Conservation (phyloP, 1,284 basidiomycete genomes). For the Gymnopus androsaceus region DNA sequence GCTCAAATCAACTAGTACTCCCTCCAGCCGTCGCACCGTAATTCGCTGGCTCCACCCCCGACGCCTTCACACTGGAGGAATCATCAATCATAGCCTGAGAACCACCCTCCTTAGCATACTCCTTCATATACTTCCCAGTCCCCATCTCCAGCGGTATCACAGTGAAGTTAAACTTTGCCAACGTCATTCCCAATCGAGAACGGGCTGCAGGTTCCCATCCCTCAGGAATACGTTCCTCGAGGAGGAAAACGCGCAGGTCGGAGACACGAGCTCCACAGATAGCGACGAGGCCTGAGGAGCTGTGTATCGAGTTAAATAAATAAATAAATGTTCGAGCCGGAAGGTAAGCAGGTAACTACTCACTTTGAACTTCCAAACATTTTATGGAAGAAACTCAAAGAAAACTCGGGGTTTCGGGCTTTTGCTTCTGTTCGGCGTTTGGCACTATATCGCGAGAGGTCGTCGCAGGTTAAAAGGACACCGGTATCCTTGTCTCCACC, state of each 20-base stretch:
- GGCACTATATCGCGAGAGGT: conserved; percentile 56
- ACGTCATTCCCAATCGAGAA: conserved; percentile 58
- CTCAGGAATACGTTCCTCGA: conserved; percentile 67
- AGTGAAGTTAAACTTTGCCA: conserved; percentile 57
- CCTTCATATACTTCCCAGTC: conserved; percentile 25
- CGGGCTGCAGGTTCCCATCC: conserved; percentile 68
- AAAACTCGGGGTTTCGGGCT: conserved; percentile 55
- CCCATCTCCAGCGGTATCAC: conserved; percentile 51
- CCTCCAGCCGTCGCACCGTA: not conserved
- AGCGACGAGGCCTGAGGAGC: conserved; percentile 57
- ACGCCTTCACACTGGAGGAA: not conserved
- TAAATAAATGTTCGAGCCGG: not conserved
- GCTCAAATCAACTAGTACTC: no score
- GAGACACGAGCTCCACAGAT: conserved; percentile 64
- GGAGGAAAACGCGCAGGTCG: conserved; percentile 56
- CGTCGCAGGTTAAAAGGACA: conserved; percentile 52
- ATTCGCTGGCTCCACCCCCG: not conserved
- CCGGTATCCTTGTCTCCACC: conserved; percentile 47
- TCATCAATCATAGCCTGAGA: no score
- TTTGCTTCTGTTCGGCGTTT: conserved; percentile 61
- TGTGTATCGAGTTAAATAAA: conserved; percentile 21
- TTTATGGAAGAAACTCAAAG: conserved; percentile 50
- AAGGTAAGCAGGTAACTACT: conserved; percentile 25
- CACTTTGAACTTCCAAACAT: conserved; percentile 71
- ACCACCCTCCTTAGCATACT: not conserved